Percentiles rank a stretch among this genome's conserved stretches.
phyloP scores from a whole-genome alignment of 441 rosid species.

The Gossypium trilobum region DNA sequence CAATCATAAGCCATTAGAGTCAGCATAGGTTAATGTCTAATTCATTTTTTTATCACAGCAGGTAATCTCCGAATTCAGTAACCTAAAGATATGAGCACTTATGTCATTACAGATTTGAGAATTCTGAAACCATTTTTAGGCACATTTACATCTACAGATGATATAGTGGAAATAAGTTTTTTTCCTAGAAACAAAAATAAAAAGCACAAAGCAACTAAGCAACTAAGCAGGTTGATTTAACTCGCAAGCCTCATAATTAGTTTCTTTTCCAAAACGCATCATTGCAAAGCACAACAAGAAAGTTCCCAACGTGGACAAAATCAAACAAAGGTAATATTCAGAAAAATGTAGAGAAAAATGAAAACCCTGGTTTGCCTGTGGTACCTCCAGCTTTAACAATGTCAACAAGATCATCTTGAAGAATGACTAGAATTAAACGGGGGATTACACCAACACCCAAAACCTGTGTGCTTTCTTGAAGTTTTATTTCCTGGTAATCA shows the following conservation, averaged over 20 bases:
- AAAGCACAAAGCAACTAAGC: too few species aligned
- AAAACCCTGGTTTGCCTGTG: slow-evolving; percentile 8
- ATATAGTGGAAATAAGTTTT: neutral
- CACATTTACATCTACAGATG: neutral
- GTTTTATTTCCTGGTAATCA: slow-evolving; percentile 91
- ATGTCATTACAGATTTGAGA: neutral
- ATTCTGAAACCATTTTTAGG: neutral
- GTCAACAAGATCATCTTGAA: slow-evolving; percentile 95
- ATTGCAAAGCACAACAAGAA: neutral
- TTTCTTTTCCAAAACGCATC: neutral
- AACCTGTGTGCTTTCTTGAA: slow-evolving; percentile 88
- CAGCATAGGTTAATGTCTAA: neutral
- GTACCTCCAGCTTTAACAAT: slow-evolving; percentile 94
- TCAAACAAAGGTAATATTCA: neutral
- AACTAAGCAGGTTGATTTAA: neutral
- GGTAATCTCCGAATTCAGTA: neutral
- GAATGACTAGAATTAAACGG: slow-evolving; percentile 65
- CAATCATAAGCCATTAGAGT: neutral
- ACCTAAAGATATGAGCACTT: neutral
- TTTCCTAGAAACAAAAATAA: too few species aligned
- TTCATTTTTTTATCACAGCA: neutral
- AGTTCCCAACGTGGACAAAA: neutral
- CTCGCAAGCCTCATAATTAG: neutral
- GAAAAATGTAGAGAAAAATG: neutral
- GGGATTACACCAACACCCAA: slow-evolving; percentile 96